Evolutionary conservation across 495 filamentous ascomycete genomes (phyloP).

Genomic region (Penicillium chermesinum): DNA sequence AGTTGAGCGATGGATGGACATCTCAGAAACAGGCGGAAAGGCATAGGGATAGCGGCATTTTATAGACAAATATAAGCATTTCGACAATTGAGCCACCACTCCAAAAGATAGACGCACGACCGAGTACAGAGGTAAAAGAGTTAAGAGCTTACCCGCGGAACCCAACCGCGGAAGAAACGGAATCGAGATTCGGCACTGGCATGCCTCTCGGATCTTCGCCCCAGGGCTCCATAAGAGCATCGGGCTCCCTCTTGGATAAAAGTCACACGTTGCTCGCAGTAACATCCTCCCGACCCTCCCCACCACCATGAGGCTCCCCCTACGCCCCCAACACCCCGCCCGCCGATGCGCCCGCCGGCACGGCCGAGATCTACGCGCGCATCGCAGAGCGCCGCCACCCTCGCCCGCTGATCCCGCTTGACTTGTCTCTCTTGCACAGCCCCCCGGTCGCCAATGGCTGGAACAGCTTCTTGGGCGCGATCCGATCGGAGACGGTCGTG

Average conservation of each 20-base stretch:
- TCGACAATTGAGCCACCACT: too few species aligned
- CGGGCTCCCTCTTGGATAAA: too few species aligned
- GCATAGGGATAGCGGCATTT: too few species aligned
- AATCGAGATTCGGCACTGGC: not conserved
- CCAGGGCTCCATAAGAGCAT: too few species aligned
- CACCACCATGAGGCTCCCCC: slow-evolving; percentile 59
- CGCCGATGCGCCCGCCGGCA: slow-evolving; percentile 24
- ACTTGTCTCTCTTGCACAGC: slow-evolving; percentile 65
- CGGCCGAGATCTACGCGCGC: slow-evolving; percentile 51
- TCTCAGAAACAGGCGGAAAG: too few species aligned
- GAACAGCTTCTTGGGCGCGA: slow-evolving; percentile 68
- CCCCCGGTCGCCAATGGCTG: slow-evolving; percentile 68
- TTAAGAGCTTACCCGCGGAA: not conserved
- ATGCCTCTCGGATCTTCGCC: not conserved
- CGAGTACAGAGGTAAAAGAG: too few species aligned
- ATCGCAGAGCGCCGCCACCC: slow-evolving; percentile 58
- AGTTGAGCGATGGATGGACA: too few species aligned
- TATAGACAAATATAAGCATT: too few species aligned
- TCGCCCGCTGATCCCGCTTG: slow-evolving; percentile 59
- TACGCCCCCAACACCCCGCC: slow-evolving; percentile 54
- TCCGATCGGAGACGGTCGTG: slow-evolving; percentile 62
- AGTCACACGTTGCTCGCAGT: too few species aligned
- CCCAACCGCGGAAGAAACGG: not conserved
- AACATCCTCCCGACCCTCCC: not conserved
- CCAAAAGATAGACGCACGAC: too few species aligned